Evolutionary conservation across 495 filamentous ascomycete species (phyloP), one percentile per base, ranked within the genome.

Genomic region (Penicillium samsonianum): DNA sequence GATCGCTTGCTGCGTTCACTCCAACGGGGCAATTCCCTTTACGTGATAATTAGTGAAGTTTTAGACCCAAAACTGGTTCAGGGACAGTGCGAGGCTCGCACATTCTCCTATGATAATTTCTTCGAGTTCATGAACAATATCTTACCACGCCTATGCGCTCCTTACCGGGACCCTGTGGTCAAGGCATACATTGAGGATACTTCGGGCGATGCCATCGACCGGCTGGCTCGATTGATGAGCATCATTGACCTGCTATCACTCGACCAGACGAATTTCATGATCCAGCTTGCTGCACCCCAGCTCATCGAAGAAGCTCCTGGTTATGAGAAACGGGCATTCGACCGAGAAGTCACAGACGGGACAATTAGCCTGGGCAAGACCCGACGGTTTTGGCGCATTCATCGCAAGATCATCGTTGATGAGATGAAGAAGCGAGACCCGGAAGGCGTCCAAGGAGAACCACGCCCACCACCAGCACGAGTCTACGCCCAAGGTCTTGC

Each of bases 221-320:
- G 92, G 46, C 78, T 97, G 5, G 87, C 91, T 53, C 86, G 89
- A 30, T 76, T 98, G 26, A 88, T 96, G 65, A 84, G 87, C 51
- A 87, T 95, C 37, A 90, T 97, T 50, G 91, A 98, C 65, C 80
- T 92, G 49, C 84, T 98, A 62, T 88, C 91, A n/a, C 83, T 97
- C 52, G 94, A 98, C 67, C 92, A 97, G 64, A 90, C 92, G 8
- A 98, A 98, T 68, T 98, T 94, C 64, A 83, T 96, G 72, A 81
- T 98, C 11, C 87, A 88, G 65, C 76, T 89, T 31, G 86, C 87
- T 0, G 91, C 91, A 0, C 91, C 91, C 2, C 83, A 84, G 33
- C 84, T 98, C 26, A 86, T 96, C 45, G 83, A 90, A 57, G 87
- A 96, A 59, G 90, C 90, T 4, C 76, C 86, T 0, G 82, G 83